Evolutionary conservation across 2,329 filamentous ascomycete species (phyloP).

Genomic region (Mariannaea elegans): DNA sequence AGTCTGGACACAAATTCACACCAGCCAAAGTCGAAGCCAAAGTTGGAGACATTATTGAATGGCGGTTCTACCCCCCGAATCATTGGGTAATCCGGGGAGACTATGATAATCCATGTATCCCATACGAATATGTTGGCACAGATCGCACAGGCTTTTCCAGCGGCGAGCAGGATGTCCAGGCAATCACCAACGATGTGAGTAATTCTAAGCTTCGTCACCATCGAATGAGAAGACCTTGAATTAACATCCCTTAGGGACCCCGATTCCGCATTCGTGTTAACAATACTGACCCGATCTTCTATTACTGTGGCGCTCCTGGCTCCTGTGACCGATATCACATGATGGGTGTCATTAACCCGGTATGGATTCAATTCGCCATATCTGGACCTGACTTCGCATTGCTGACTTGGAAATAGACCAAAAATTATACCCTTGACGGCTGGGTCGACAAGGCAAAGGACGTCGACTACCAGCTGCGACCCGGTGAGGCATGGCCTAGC

Average conservation of each 20-base stretch:
- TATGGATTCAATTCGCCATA: slow-evolving; percentile 43
- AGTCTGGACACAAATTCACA: slow-evolving; percentile 45
- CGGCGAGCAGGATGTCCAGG: slow-evolving; percentile 56
- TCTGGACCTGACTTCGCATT: not conserved
- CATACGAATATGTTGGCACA: slow-evolving; percentile 62
- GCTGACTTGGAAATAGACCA: slow-evolving; percentile 47
- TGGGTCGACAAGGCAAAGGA: slow-evolving; percentile 59
- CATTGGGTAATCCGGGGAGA: slow-evolving; percentile 72
- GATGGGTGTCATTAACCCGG: slow-evolving; percentile 80
- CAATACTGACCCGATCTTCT: slow-evolving; percentile 71
- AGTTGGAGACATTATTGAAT: slow-evolving; percentile 62
- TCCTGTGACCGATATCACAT: slow-evolving; percentile 74
- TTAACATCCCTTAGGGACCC: slow-evolving; percentile 47
- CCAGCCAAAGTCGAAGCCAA: slow-evolving; percentile 43
- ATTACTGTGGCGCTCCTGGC: slow-evolving; percentile 73
- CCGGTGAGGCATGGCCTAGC: slow-evolving; percentile 63
- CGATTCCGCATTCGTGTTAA: slow-evolving; percentile 60
- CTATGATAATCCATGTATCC: slow-evolving; percentile 69
- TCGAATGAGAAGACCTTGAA: not conserved
- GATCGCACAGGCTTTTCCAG: slow-evolving; percentile 63
- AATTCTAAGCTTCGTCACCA: not conserved
- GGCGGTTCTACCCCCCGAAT: slow-evolving; percentile 69
- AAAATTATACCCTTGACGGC: slow-evolving; percentile 55
- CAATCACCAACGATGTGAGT: slow-evolving; percentile 56
- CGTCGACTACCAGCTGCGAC: slow-evolving; percentile 62